Evolutionary conservation across 2,329 filamentous ascomycete genomes (phyloP).

Genomic region (Fusarium graminum): DNA sequence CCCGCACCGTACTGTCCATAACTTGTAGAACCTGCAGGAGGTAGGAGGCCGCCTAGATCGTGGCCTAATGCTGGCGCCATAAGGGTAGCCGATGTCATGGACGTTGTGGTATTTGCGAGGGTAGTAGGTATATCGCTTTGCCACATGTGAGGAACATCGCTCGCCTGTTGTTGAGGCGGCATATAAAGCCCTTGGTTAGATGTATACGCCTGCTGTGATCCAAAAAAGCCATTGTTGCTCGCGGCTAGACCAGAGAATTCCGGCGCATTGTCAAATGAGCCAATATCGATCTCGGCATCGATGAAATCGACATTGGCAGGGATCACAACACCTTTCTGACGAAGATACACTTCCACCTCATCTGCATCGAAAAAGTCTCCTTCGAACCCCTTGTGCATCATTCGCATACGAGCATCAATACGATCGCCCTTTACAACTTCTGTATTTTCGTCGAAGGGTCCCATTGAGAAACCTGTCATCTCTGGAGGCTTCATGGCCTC

Average conservation of each 20-base stretch:
- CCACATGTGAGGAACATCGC: slow-evolving; percentile 27
- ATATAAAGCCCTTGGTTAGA: slow-evolving; percentile 18
- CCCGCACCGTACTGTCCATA: slow-evolving; percentile 20
- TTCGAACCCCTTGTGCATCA: slow-evolving; percentile 72
- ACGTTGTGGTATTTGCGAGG: slow-evolving; percentile 17
- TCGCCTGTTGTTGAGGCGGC: slow-evolving; percentile 17
- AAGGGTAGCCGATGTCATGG: slow-evolving; percentile 17
- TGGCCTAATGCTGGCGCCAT: slow-evolving; percentile 17
- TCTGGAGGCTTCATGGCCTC: slow-evolving; percentile 44
- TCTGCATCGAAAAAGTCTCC: slow-evolving; percentile 83
- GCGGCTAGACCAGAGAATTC: slow-evolving; percentile 13
- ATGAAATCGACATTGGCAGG: slow-evolving; percentile 71
- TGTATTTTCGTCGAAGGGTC: slow-evolving; percentile 61
- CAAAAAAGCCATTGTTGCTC: slow-evolving; percentile 32
- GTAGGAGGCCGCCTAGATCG: slow-evolving; percentile 23
- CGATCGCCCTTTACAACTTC: slow-evolving; percentile 58
- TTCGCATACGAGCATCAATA: slow-evolving; percentile 63
- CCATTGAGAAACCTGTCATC: slow-evolving; percentile 55
- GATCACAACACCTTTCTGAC: slow-evolving; percentile 72
- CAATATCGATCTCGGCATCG: slow-evolving; percentile 66
- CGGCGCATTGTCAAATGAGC: slow-evolving; percentile 52
- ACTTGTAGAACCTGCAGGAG: slow-evolving; percentile 10
- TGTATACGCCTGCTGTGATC: slow-evolving; percentile 3
- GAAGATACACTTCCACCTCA: slow-evolving; percentile 81
- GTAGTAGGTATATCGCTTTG: slow-evolving; percentile 27